Evolutionary conservation across 768 basidiomycete species (phyloP).

Genomic region (Sistotremastrum niveocremeum): DNA sequence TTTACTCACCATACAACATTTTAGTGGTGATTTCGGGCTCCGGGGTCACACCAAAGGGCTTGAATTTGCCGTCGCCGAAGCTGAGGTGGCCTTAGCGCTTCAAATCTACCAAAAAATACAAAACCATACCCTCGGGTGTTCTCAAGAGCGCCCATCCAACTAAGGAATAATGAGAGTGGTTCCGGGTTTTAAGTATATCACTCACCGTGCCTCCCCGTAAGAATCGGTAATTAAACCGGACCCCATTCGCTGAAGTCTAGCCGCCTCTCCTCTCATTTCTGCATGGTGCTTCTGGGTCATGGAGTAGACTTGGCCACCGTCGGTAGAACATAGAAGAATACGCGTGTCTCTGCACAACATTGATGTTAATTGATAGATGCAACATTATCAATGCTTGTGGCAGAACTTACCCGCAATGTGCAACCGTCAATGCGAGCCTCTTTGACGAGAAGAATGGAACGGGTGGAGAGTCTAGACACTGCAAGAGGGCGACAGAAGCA

Average conservation of each 20-base stretch:
- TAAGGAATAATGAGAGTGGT: conserved; percentile 15
- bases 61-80: conserved; percentile 80
- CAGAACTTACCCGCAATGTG: conserved; percentile 70
- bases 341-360: conserved; percentile 60
- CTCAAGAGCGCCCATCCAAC: conserved; percentile 90
- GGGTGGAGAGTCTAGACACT: conserved; percentile 71
- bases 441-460: conserved; percentile 75
- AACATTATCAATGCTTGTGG: not conserved
- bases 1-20: conserved; percentile 53
- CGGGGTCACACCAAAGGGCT: conserved; percentile 82
- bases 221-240: conserved; percentile 84
- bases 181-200: conserved; percentile 2
- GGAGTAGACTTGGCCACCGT: conserved; percentile 58
- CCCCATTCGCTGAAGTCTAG: conserved; percentile 75
- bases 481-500: conserved; percentile 82
- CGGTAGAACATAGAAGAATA: conserved; percentile 64
- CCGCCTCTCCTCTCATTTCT: conserved; percentile 79
- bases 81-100: conserved; percentile 24
- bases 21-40: conserved; percentile 79
- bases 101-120: not conserved
- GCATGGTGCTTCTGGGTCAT: conserved; percentile 96
- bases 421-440: conserved; percentile 68
- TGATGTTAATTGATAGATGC: conserved; percentile 5
- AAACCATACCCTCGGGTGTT: conserved; percentile 73
- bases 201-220: conserved; percentile 80